Evolutionary conservation across 2,329 filamentous ascomycete species (phyloP).

Genomic region (Byssochlamys sp.): DNA sequence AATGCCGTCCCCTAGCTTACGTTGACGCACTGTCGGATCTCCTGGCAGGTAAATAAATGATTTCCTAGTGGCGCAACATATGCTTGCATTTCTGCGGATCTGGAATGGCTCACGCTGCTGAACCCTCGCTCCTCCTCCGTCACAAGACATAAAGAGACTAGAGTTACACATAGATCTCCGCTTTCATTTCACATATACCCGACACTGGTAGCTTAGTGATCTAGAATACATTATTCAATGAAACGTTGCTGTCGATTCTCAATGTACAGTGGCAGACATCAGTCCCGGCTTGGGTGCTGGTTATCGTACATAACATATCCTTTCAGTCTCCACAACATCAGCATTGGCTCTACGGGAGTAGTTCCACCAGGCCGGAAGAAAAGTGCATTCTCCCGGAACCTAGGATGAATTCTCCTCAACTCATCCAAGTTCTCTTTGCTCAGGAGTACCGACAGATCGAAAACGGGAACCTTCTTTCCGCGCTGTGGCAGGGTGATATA

Average conservation of each 20-base stretch:
- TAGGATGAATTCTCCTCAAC: conserved; percentile 16
- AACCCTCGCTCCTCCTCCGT: neutral
- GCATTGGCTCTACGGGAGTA: conserved; percentile 20
- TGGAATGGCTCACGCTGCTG: neutral
- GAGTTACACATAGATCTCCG: neutral
- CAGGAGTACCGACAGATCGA: conserved; percentile 26
- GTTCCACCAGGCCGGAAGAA: conserved; percentile 25
- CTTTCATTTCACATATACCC: neutral
- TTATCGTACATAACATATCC: conserved; percentile 16
- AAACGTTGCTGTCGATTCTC: neutral
- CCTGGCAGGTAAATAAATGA: conserved; percentile 21
- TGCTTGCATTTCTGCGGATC: neutral
- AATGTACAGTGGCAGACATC: conserved; percentile 3
- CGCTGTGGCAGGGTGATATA: conserved; percentile 21
- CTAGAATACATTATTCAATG: neutral
- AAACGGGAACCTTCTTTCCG: conserved; percentile 25
- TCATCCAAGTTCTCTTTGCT: conserved; percentile 19
- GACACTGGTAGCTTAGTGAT: neutral
- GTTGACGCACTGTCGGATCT: conserved; percentile 78
- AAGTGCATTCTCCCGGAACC: conserved; percentile 25
- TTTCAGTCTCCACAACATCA: conserved; percentile 32
- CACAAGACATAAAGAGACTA: conserved; percentile 1
- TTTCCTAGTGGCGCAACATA: neutral
- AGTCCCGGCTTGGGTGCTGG: conserved; percentile 5
- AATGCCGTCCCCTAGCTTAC: conserved; percentile 69